A percentile compares a stretch with the other conserved stretches of the same genome.
These are phyloP conservation scores for Toxoplasma gondii DNA, from an alignment of 169 alveolate species.

Conservation along the genomic window DNA sequence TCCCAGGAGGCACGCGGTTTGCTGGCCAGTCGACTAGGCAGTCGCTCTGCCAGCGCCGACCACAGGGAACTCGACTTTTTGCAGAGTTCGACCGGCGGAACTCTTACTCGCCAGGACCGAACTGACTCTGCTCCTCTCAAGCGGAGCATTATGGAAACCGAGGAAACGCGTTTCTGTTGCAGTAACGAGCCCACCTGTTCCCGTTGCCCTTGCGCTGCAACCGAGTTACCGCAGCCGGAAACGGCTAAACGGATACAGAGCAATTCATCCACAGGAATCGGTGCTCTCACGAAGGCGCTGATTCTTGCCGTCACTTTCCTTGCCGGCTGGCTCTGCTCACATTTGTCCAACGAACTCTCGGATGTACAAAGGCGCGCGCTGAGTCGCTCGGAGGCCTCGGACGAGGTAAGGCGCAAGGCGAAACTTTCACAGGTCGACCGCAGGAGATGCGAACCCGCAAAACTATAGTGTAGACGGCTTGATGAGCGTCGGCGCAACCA, in stretches of 20 bases:
- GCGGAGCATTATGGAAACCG: neutral
- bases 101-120: neutral
- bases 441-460: no score
- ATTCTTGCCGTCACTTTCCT: neutral
- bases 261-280: neutral
- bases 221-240: no score
- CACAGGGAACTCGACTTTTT: neutral
- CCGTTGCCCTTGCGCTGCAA: no score
- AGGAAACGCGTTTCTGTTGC: no score
- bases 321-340: conserved; percentile 3
- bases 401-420: no score
- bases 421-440: no score
- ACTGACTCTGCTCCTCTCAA: neutral
- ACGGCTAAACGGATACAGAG: no score
- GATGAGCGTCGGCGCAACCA: no score
- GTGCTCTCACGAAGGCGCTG: neutral
- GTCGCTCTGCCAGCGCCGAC: neutral
- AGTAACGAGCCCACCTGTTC: no score
- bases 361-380: no score
- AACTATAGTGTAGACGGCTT: no score
- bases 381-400: no score
- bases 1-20: neutral
- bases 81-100: neutral
- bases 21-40: neutral
- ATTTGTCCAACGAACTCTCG: neutral